phyloP scores from a whole-genome alignment of 2,329 filamentous ascomycete species.

The Magnaporthiopsis poae region DNA sequence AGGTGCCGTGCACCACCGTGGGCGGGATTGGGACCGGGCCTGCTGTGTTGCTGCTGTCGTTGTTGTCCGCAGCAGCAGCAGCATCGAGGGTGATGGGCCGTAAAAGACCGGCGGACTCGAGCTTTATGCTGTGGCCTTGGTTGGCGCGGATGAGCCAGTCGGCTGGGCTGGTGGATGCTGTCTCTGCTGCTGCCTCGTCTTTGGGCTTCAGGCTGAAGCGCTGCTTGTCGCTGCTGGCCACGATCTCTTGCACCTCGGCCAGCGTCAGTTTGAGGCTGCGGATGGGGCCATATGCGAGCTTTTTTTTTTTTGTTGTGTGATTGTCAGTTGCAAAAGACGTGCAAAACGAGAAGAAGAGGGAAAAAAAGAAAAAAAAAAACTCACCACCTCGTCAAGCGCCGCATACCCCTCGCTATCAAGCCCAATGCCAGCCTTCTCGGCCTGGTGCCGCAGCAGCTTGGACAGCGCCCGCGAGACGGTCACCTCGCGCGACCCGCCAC shows the following conservation, averaged over 20 bases:
- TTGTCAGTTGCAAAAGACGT: too few species aligned
- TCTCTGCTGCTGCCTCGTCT: conserved; percentile 5
- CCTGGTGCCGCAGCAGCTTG: conserved; percentile 46
- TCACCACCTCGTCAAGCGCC: conserved; percentile 47
- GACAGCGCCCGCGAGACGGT: conserved; percentile 46
- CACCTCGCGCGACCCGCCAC: conserved; percentile 31
- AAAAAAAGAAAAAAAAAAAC: conserved; percentile 20
- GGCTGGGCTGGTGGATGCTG: conserved; percentile 37
- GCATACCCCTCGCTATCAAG: conserved; percentile 53
- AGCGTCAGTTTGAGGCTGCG: conserved; percentile 64
- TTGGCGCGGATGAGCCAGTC: conserved; percentile 87
- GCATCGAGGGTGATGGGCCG: conserved; percentile 52
- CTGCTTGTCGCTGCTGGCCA: conserved; percentile 75
- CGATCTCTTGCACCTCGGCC: conserved; percentile 59
- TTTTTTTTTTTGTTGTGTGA: too few species aligned
- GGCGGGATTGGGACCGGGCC: conserved; percentile 37
- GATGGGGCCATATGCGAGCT: conserved; percentile 49
- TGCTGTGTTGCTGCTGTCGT: background rate
- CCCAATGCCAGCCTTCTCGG: conserved; percentile 43
- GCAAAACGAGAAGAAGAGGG: background rate
- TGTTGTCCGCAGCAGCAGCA: conserved; percentile 25
- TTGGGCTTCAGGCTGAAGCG: conserved; percentile 65
- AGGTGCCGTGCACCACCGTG: conserved; percentile 78
- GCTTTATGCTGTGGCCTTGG: conserved; percentile 80
- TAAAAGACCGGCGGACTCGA: conserved; percentile 62